Base-by-base conservation (phyloP, 257 asterid genomes). In the Capsicum chinense region DNA sequence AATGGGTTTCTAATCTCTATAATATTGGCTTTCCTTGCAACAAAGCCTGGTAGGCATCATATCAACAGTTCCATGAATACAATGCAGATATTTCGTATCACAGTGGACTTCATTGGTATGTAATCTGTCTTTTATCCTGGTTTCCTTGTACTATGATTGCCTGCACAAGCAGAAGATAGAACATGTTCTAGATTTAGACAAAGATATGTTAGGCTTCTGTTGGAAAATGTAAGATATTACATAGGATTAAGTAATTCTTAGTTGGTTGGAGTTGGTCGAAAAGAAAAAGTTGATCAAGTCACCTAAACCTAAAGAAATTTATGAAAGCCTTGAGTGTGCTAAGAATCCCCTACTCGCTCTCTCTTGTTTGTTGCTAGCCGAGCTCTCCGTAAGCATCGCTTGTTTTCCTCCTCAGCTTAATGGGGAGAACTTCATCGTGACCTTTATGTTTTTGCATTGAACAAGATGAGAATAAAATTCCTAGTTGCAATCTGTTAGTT, bases 91-190 rank as follows among this genome's bases (percentile, higher is more conserved):
- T 84, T 97, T 88, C 98, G 99, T 70, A 86, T 93, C 89, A 90
- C 95, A 5, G 62, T 97, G 91, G 94, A 97, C 86, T 97, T 97
- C 83, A 91, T 93, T 66, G 99, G 99, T 97, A 93, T 82, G 90
- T 83, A 57, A 47, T 50, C 33, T 84, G 44, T 70, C 48, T 68
- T 50, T 17, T 83, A 26, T 66, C 44, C 81, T 21, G 21, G 19
- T 48, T 68, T 81, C 21, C 33, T 57, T 42, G 15, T 70, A 19
- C 44, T 17, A 7, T 52, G 21, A 7, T 74, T 76, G 26, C 81
- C 47, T 76, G 81, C 81, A 76, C 47, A 50, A 76, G 63, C 37
- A 74, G 81, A 74, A 74, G 81, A 21, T 54, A 52, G 11, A 50
- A 56, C 47, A 74, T 74, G n/a, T 52, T 74, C 44, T 52, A 9